Base-by-base conservation (phyloP, 2,329 filamentous ascomycete genomes). In the Talaromyces sp. region DNA sequence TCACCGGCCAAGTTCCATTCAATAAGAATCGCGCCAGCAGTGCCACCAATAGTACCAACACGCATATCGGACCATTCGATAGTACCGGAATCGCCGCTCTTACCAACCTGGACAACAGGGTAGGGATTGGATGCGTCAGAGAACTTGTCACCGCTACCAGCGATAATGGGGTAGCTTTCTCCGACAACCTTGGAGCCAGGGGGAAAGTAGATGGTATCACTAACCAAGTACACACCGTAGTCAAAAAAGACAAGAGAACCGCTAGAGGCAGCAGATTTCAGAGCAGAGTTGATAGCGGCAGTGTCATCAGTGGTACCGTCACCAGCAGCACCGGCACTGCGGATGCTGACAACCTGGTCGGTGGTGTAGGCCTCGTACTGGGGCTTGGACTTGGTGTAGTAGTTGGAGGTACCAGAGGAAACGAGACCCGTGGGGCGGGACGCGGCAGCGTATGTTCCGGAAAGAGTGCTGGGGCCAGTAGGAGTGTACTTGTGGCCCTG, bases 261-360 rank as follows among this genome's bases (percentile, higher is more conserved):
- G n/a, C 76, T 71, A 0, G 76, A 71, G 2, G 80, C 80, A 2
- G 86, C 85, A 2, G 73, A 74, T 71, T 80, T 78, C 71, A 90
- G 86, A 69, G 93, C 93, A 43, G 81, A 77, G 81, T 97, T 97
- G 84, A 98, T 97, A 65, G 93, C 92, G 0, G 79, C 88, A 0
- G 93, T 97, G 74, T 97, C 93, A 75, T 98, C 94, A 31, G 89
- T 90, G 0, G 80, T 77, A 17, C 88, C 88, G 71, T 89, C 86
- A 68, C 86, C 86, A 51, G 70, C 79, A 6, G 79, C 79, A 63
- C 81, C 77, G 67, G 71, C 70, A 64, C 69, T 74, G 59, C 82
- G 76, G 31, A 82, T 80, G 63, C 80, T 83, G 51, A 79, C 58
- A 67, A 86, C 83, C 0, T 73, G 72, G 13, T 75, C 72, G 2